Conservation (phyloP, 306 rosid species). For the Abrus pulchellus region DNA sequence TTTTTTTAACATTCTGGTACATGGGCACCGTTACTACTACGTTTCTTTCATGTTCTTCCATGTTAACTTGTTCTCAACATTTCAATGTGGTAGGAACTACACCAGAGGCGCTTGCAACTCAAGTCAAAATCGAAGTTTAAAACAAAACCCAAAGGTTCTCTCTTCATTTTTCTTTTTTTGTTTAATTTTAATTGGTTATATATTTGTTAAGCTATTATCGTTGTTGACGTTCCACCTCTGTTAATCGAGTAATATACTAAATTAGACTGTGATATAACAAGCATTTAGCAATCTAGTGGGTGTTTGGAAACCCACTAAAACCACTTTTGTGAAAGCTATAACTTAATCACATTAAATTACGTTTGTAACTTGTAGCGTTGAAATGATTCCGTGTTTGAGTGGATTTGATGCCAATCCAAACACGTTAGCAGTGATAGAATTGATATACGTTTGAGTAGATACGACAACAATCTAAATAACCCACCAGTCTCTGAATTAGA, state of each 20-base stretch:
- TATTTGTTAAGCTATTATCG: neutral
- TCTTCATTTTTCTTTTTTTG: neutral
- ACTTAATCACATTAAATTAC: too few species aligned
- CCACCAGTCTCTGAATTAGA: too few species aligned
- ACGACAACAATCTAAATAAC: too few species aligned
- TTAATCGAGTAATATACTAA: neutral
- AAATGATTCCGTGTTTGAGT: too few species aligned
- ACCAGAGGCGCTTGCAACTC: slow-evolving; percentile 72
- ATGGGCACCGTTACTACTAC: slow-evolving; percentile 14
- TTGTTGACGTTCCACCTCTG: neutral
- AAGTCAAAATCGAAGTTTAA: slow-evolving; percentile 71
- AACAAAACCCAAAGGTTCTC: slow-evolving; percentile 63
- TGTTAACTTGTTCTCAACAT: neutral
- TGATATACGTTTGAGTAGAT: too few species aligned
- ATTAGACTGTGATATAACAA: too few species aligned
- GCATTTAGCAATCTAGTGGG: too few species aligned
- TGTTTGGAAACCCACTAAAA: too few species aligned
- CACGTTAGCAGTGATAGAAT: too few species aligned
- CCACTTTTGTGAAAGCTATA: too few species aligned
- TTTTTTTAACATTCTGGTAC: slow-evolving; percentile 16
- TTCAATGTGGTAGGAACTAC: slow-evolving; percentile 66
- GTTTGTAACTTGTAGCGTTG: too few species aligned
- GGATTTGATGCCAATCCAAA: too few species aligned
- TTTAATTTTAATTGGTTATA: neutral
- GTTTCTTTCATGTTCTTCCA: slow-evolving; percentile 5